These are phyloP conservation scores for Pseudocercospora ulei DNA, from an alignment of 2,329 filamentous ascomycete species.

Conservation along the genomic window DNA sequence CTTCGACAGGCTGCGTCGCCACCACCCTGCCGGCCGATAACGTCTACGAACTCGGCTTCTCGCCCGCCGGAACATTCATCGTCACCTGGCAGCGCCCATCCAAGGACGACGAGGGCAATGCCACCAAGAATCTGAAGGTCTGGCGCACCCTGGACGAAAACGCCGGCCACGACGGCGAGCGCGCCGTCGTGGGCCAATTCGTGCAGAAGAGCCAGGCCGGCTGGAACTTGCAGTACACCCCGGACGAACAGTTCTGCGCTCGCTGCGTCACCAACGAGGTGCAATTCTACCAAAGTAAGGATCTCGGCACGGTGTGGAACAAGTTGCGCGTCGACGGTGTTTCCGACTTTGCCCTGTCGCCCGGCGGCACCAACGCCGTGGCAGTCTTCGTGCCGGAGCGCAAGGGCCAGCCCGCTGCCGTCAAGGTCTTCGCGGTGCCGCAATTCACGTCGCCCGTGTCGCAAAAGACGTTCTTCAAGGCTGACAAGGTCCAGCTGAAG, in stretches of 20 bases:
- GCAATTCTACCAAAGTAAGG: conserved; percentile 85
- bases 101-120: conserved; percentile 89
- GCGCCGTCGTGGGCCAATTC: conserved; percentile 68
- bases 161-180: conserved; percentile 53
- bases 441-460: conserved; percentile 74
- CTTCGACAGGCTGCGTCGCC: conserved; percentile 63
- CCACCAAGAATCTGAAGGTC: conserved; percentile 92
- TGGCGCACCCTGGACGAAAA: conserved; percentile 73
- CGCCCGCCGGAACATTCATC: conserved; percentile 79
- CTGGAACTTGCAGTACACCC: conserved; percentile 96
- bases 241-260: conserved; percentile 86
- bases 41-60: conserved; percentile 92
- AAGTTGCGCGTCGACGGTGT: conserved; percentile 89
- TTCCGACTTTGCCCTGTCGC: conserved; percentile 76
- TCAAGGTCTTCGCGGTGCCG: conserved; percentile 90
- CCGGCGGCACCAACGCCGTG: conserved; percentile 80
- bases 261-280: conserved; percentile 94
- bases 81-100: conserved; percentile 92
- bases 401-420: conserved; percentile 82
- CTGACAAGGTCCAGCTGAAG: conserved; percentile 96
- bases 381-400: conserved; percentile 92
- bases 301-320: conserved; percentile 83
- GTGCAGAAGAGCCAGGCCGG: conserved; percentile 92
- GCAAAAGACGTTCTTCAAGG: conserved; percentile 98
- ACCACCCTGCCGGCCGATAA: conserved; percentile 67